Conservation (phyloP, 2,329 filamentous ascomycete genomes). For the Orbilia ellipsospora region DNA sequence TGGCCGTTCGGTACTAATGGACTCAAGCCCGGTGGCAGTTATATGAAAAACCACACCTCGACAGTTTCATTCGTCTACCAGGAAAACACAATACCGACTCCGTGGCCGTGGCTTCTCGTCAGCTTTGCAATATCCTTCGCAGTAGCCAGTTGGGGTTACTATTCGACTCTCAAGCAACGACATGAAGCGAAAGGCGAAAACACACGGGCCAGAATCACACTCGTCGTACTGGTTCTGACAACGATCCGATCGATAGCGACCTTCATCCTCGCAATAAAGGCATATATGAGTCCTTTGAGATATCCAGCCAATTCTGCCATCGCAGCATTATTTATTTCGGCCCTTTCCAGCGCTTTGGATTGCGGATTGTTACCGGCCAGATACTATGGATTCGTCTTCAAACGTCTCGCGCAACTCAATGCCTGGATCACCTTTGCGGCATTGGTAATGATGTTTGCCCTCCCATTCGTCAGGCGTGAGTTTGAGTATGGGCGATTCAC, state of each 20-base stretch:
- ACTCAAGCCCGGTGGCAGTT: neutral
- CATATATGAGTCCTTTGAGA: constrained; percentile 19
- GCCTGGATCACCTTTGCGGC: constrained; percentile 31
- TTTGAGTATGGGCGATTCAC: constrained; percentile 30
- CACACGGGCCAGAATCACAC: constrained; percentile 34
- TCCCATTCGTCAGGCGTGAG: constrained; percentile 24
- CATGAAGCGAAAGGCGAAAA: constrained; percentile 43
- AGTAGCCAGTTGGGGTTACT: constrained; percentile 37
- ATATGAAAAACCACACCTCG: constrained; percentile 30
- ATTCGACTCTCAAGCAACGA: constrained; percentile 48
- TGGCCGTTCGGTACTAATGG: constrained; percentile 30
- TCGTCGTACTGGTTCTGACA: constrained; percentile 33
- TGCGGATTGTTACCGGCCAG: constrained; percentile 27
- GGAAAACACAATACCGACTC: constrained; percentile 28
- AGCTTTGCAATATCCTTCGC: constrained; percentile 39
- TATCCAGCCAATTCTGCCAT: constrained; percentile 38
- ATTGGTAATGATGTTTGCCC: constrained; percentile 33
- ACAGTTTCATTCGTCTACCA: constrained; percentile 31
- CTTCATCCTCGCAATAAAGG: constrained; percentile 43
- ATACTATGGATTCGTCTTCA: constrained; percentile 29
- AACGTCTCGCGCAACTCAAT: constrained; percentile 39
- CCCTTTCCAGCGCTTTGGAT: constrained; percentile 45
- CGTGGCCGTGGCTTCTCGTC: constrained; percentile 51
- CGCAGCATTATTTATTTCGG: constrained; percentile 38
- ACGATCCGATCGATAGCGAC: constrained; percentile 44